A percentile compares a stretch with the other conserved stretches of the same genome.
These are phyloP conservation scores for Pachyrhizus erosus DNA, from an alignment of 306 rosid genomes.

Conservation along the genomic window DNA sequence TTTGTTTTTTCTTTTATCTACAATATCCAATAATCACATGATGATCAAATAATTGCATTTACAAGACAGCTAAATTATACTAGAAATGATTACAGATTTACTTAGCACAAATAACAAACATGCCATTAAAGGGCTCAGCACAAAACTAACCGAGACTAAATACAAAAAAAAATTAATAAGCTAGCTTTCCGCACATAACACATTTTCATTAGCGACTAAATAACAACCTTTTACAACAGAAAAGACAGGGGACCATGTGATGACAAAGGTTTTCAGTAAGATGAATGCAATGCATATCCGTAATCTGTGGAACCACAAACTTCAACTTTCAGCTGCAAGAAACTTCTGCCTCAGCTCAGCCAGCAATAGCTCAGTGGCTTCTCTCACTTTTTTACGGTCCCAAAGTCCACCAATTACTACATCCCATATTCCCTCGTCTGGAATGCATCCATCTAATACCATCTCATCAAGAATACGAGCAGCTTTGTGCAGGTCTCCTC, in stretches of 20 bases:
- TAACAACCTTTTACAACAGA: background rate
- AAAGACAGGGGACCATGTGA: background rate
- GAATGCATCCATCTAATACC: constrained; percentile 79
- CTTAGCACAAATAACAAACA: constrained; percentile 7
- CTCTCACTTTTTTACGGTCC: constrained; percentile 73
- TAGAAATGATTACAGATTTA: background rate
- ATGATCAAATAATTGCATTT: background rate
- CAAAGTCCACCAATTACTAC: constrained; percentile 66
- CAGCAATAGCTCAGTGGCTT: constrained; percentile 65
- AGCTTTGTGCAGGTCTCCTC: constrained; percentile 75
- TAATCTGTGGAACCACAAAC: constrained; percentile 12
- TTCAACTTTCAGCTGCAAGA: constrained; percentile 51
- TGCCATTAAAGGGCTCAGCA: background rate
- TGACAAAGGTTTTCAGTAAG: constrained; percentile 28
- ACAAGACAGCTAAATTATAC: background rate
- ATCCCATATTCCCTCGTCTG: constrained; percentile 71
- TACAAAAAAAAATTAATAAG: background rate
- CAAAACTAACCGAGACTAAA: constrained; percentile 6
- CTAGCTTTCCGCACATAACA: background rate
- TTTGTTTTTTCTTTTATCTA: background rate
- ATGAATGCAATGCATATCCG: constrained; percentile 2
- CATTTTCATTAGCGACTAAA: background rate
- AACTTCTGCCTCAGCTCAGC: constrained; percentile 54
- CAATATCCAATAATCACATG: background rate
- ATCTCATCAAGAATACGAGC: constrained; percentile 79